Evolutionary conservation across 2,329 filamentous ascomycete genomes (phyloP).

Genomic region (Ceratocystis papillata): DNA sequence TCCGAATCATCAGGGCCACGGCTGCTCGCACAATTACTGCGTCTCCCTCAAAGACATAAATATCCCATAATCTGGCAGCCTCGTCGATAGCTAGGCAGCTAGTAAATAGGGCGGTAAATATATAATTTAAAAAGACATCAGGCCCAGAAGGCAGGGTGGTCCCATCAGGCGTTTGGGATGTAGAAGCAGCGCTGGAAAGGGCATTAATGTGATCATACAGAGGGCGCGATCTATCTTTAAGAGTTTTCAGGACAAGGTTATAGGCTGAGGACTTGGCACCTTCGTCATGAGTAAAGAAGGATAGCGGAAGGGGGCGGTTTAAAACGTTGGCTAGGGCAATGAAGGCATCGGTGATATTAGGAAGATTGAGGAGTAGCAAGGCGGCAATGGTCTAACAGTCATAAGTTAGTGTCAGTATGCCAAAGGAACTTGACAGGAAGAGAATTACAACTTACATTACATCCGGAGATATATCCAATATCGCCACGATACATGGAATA

Average conservation of each 20-base stretch:
- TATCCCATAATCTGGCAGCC: constrained; percentile 65
- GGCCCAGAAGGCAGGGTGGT: constrained; percentile 28
- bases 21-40: constrained; percentile 58
- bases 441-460: constrained; percentile 48
- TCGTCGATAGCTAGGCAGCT: constrained; percentile 54
- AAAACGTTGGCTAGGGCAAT: constrained; percentile 64
- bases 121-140: constrained; percentile 45
- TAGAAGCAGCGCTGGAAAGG: constrained; percentile 11
- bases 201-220: constrained; percentile 52
- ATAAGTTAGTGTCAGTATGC: constrained; percentile 28
- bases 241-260: constrained; percentile 55
- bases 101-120: constrained; percentile 58
- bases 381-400: constrained; percentile 57
- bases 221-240: constrained; percentile 52
- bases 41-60: constrained; percentile 75
- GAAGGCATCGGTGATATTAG: constrained; percentile 53
- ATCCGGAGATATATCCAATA: constrained; percentile 64
- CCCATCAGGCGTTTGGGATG: constrained; percentile 1
- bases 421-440: constrained; percentile 22
- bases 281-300: constrained; percentile 60
- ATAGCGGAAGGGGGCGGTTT: constrained; percentile 62
- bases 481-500: constrained; percentile 76
- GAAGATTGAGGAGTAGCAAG: constrained; percentile 60
- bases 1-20: constrained; percentile 52
- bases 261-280: constrained; percentile 60